Evolutionary conservation across 2,329 filamentous ascomycete genomes (phyloP).

Genomic region (Colletotrichum ledebouriae): DNA sequence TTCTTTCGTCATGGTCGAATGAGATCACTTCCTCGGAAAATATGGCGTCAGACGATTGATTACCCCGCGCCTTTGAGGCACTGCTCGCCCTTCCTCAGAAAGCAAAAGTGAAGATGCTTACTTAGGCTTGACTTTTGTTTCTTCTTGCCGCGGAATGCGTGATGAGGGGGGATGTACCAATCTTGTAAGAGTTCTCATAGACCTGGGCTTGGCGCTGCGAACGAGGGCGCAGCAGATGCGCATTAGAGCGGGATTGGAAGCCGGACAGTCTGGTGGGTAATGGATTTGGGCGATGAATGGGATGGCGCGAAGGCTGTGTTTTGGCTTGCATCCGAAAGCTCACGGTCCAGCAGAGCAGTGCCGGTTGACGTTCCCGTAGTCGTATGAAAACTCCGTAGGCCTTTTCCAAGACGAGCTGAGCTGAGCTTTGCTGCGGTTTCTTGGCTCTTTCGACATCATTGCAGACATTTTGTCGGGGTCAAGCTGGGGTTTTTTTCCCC

Average conservation of each 20-base stretch:
- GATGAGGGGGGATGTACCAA: not conserved
- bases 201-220: slow-evolving; percentile 7
- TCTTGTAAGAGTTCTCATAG: not conserved
- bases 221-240: slow-evolving; percentile 3
- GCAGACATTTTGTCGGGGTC: too few species aligned
- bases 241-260: not conserved
- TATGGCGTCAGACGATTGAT: not conserved
- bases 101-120: not conserved
- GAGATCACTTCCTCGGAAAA: not conserved
- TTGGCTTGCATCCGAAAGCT: not conserved
- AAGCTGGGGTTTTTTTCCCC: too few species aligned
- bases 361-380: too few species aligned
- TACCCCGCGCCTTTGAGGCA: not conserved
- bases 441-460: not conserved
- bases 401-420: too few species aligned
- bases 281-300: not conserved
- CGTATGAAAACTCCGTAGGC: too few species aligned
- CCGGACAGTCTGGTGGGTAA: not conserved
- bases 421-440: too few species aligned
- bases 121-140: not conserved
- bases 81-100: too few species aligned
- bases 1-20: not conserved
- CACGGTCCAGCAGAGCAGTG: not conserved
- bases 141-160: not conserved
- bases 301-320: slow-evolving; percentile 23